Base-by-base conservation (phyloP, 2,329 filamentous ascomycete genomes). In the Aureobasidium sp. region DNA sequence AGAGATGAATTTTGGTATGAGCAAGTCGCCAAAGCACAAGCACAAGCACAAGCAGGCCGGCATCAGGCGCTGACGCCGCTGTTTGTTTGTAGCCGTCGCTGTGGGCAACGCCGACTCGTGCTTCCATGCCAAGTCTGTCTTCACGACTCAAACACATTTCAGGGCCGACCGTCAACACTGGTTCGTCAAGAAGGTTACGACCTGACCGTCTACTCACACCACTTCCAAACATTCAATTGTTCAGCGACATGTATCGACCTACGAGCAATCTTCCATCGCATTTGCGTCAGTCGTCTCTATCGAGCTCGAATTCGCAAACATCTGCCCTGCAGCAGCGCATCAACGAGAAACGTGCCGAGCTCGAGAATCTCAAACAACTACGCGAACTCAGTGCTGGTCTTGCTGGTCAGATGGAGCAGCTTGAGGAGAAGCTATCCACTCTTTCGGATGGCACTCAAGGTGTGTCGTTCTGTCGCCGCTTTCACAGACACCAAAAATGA, bases 401-500 rank as follows among this genome's bases (percentile, higher is more conserved):
- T 37, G 90, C 90, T 46, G 82, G 83, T 44, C 90, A 94, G 73
- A 94, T 95, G 89, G 87, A 92, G 71, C 85, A 86, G 64, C 75
- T 95, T 59, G 88, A 92, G 69, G 84, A 88, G 71, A 93, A 92
- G 73, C 77, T 95, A 9, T 80, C 82, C 15, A 95, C 90, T 0
- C 75, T 95, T 29, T 89, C 88, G 0, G 86, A 92, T 68, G 90
- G 90, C 15, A 94, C 90, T 34, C 89, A 94, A 82, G 88, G 88
- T 88, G 71, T 64, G 72, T 62, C 26, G 13, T 4, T 4, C 24
- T 37, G 20, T 53, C 2, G 13, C 9, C 29, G 2, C 9, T 3
- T 2, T 2, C 26, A 20, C 15, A 7, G 9, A 17, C 24, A 59
- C 29, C 15, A 9, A 2, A 41, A 15, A 44, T 50, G 46, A 50